phyloP scores from a whole-genome alignment of 495 filamentous ascomycete genomes.

The Trichoderma virens region DNA sequence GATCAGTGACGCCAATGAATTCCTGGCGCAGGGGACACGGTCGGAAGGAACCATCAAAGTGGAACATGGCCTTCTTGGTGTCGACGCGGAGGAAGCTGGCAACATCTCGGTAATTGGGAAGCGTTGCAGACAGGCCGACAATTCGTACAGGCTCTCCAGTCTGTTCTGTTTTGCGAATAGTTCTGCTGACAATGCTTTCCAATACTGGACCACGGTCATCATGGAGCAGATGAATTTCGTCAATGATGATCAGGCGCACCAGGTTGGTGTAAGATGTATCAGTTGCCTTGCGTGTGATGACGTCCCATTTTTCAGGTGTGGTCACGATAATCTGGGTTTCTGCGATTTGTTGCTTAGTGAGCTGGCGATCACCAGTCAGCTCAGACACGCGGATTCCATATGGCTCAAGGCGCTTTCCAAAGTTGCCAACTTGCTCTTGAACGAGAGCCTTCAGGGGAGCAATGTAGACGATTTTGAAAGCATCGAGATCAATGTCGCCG shows the following conservation, averaged over 20 bases:
- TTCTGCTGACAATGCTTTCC: conserved; percentile 93
- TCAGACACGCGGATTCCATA: conserved; percentile 91
- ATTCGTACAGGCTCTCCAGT: conserved; percentile 87
- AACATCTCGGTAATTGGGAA: conserved; percentile 96
- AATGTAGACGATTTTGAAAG: conserved; percentile 96
- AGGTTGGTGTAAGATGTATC: conserved; percentile 96
- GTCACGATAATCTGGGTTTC: conserved; percentile 99
- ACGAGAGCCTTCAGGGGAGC: conserved; percentile 91
- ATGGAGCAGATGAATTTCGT: conserved; percentile 96
- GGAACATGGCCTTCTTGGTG: conserved; percentile 75
- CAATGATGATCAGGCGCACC: conserved; percentile 89
- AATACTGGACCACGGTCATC: conserved; percentile 96
- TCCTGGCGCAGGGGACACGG: conserved; percentile 93
- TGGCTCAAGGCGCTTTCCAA: conserved; percentile 80
- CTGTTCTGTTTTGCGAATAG: conserved; percentile 85
- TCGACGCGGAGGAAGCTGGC: conserved; percentile 94
- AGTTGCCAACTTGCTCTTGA: conserved; percentile 95
- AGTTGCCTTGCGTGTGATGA: conserved; percentile 96
- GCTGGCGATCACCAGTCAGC: conserved; percentile 92
- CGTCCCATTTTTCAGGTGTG: conserved; percentile 98
- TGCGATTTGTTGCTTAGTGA: conserved; percentile 96
- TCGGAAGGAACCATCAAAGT: conserved; percentile 91
- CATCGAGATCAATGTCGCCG: conserved; percentile 86
- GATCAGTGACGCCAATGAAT: conserved; percentile 95
- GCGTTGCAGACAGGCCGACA: conserved; percentile 85